These are phyloP conservation scores for Scortechinia acanthostroma DNA, from an alignment of 2,329 filamentous ascomycete genomes.

Conservation along the genomic window DNA sequence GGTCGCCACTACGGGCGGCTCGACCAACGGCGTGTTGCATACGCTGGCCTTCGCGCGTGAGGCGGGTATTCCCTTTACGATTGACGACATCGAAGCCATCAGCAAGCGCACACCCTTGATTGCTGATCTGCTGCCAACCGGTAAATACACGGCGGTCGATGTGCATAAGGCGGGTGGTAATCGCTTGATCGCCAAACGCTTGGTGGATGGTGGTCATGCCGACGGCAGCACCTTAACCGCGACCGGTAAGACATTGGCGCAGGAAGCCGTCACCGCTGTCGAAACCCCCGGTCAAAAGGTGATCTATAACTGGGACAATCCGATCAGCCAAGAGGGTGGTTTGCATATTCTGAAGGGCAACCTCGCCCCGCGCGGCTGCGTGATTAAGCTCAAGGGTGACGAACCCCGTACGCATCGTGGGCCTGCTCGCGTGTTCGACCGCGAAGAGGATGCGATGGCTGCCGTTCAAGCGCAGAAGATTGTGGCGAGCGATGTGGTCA, in stretches of 20 bases:
- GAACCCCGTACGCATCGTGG: conserved; percentile 76
- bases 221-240: conserved; percentile 76
- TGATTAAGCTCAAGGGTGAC: conserved; percentile 91
- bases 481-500: conserved; percentile 76
- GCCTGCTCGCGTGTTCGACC: conserved; percentile 75
- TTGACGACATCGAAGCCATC: conserved; percentile 80
- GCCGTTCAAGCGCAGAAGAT: conserved; percentile 73
- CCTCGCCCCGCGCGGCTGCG: conserved; percentile 77
- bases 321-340: conserved; percentile 81
- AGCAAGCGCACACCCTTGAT: conserved; percentile 74
- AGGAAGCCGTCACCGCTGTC: conserved; percentile 74
- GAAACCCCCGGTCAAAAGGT: conserved; percentile 75
- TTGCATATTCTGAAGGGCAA: conserved; percentile 82
- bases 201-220: conserved; percentile 75
- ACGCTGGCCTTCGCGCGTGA: conserved; percentile 77
- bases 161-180: conserved; percentile 81
- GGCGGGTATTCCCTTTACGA: conserved; percentile 73
- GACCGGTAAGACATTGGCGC: conserved; percentile 80
- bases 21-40: conserved; percentile 80
- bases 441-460: conserved; percentile 72
- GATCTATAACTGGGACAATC: conserved; percentile 72
- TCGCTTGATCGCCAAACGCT: conserved; percentile 77
- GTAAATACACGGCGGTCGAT: conserved; percentile 80
- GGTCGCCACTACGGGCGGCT: conserved; percentile 75
- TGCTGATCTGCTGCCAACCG: conserved; percentile 77